Percentiles rank a stretch among this genome's conserved stretches.
phyloP scores from a whole-genome alignment of 441 rosid species.

The Flueggea neowawraea region DNA sequence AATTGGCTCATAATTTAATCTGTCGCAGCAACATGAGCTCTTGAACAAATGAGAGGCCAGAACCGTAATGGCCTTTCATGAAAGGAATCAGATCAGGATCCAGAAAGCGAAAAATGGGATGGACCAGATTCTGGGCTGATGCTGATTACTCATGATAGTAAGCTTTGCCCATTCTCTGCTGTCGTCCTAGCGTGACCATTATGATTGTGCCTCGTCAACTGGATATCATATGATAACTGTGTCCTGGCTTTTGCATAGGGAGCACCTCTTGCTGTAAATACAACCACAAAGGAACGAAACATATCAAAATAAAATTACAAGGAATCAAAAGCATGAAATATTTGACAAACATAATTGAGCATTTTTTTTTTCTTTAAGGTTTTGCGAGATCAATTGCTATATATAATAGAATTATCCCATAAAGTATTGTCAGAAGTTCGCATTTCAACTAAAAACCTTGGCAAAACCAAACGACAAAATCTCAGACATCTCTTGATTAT shows the following conservation, averaged over 20 bases:
- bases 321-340: neutral
- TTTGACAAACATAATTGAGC: neutral
- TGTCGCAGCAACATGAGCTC: no score
- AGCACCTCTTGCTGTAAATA: constrained; percentile 80
- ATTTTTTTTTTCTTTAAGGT: no score
- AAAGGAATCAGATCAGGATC: no score
- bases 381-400: no score
- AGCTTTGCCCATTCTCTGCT: constrained; percentile 82
- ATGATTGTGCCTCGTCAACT: constrained; percentile 65
- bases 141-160: constrained; percentile 52
- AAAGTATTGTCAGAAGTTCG: no score
- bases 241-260: constrained; percentile 93
- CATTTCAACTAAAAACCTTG: no score
- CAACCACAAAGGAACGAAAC: constrained; percentile 1
- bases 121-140: neutral
- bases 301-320: constrained; percentile 6
- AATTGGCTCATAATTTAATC: no score
- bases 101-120: no score
- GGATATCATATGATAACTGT: constrained; percentile 69
- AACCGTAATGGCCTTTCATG: no score
- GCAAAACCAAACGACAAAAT: no score
- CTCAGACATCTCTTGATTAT: neutral
- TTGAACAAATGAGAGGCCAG: no score
- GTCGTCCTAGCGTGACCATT: constrained; percentile 64
- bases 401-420: no score